Conservation (phyloP, 129 eudicot genomes). For the Ambrosia trifida region DNA sequence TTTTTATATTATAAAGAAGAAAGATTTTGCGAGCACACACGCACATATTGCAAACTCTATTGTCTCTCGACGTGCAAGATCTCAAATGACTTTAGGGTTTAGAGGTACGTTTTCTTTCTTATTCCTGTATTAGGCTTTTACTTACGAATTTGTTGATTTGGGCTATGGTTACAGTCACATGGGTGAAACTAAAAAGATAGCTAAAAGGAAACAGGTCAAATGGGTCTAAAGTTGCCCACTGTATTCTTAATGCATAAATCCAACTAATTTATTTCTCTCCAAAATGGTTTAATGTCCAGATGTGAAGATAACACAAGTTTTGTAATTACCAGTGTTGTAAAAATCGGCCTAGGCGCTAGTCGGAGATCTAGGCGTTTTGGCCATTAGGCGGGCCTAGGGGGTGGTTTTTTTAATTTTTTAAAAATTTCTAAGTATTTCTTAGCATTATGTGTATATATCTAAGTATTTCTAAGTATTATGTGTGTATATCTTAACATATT, state of each 20-base stretch:
- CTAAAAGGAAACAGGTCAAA: background rate
- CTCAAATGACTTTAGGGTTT: background rate
- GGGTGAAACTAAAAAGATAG: background rate
- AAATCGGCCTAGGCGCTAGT: too few relatives aligned
- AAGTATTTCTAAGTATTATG: too few relatives aligned
- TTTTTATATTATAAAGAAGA: background rate
- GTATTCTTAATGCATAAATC: background rate
- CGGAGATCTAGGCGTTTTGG: too few relatives aligned
- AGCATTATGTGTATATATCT: too few relatives aligned
- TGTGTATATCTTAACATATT: too few relatives aligned
- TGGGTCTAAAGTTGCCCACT: background rate
- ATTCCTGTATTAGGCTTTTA: background rate
- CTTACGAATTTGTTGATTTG: background rate
- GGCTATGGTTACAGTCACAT: background rate
- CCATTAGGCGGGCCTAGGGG: too few relatives aligned
- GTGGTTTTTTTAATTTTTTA: too few relatives aligned
- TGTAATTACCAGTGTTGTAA: background rate
- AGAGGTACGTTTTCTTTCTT: constrained; percentile 7
- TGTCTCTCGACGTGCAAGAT: background rate
- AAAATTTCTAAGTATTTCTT: too few relatives aligned
- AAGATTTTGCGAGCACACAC: background rate
- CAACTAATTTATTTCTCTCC: background rate
- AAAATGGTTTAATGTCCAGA: background rate
- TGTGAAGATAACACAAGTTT: background rate
- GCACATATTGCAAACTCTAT: background rate